These are phyloP conservation scores for Myriangium duriaei DNA, from an alignment of 2,329 filamentous ascomycete species.

Conservation along the genomic window DNA sequence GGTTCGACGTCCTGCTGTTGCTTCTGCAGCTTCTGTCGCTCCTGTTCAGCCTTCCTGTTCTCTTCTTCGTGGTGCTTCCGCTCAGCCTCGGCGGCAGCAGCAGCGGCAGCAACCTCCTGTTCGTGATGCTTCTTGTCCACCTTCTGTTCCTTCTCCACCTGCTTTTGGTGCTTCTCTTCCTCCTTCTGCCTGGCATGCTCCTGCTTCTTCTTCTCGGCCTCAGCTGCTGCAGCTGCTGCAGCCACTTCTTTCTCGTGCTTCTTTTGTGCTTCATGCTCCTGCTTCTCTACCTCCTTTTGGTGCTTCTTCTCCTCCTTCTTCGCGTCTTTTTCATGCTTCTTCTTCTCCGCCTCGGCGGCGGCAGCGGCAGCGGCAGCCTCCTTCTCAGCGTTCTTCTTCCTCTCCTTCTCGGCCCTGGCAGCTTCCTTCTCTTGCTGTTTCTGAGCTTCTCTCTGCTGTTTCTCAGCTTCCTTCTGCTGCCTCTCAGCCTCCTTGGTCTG, in stretches of 20 bases:
- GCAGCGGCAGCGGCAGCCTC: slow-evolving; percentile 22
- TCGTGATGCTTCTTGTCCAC: slow-evolving; percentile 39
- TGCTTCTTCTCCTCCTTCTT: slow-evolving; percentile 17
- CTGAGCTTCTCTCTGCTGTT: slow-evolving; percentile 15
- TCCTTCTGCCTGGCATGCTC: slow-evolving; percentile 36
- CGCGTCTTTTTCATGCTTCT: slow-evolving; percentile 21
- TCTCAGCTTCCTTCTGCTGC: slow-evolving; percentile 18
- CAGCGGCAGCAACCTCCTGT: slow-evolving; percentile 30
- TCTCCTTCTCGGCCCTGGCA: slow-evolving; percentile 16
- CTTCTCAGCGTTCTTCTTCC: slow-evolving; percentile 7
- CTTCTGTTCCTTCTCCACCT: slow-evolving; percentile 35
- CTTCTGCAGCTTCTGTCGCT: slow-evolving; percentile 7
- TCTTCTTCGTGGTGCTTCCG: slow-evolving; percentile 16
- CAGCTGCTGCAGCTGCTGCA: slow-evolving; percentile 22
- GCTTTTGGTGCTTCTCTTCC: slow-evolving; percentile 29
- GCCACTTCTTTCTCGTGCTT: slow-evolving; percentile 16
- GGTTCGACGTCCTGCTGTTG: slow-evolving; percentile 5
- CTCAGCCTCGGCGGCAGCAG: slow-evolving; percentile 16
- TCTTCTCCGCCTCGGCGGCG: slow-evolving; percentile 4
- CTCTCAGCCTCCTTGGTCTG: slow-evolving; percentile 15
- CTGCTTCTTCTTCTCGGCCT: slow-evolving; percentile 44
- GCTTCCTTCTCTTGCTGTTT: slow-evolving; percentile 18
- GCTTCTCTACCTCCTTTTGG: slow-evolving; percentile 15
- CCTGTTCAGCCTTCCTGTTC: slow-evolving; percentile 7
- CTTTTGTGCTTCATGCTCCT: slow-evolving; percentile 19